A percentile compares a stretch with the other conserved stretches of the same genome.
Evolutionary conservation across 371 early-diverging fungal genomes (phyloP).

Genomic region (Coemansia sp.): DNA sequence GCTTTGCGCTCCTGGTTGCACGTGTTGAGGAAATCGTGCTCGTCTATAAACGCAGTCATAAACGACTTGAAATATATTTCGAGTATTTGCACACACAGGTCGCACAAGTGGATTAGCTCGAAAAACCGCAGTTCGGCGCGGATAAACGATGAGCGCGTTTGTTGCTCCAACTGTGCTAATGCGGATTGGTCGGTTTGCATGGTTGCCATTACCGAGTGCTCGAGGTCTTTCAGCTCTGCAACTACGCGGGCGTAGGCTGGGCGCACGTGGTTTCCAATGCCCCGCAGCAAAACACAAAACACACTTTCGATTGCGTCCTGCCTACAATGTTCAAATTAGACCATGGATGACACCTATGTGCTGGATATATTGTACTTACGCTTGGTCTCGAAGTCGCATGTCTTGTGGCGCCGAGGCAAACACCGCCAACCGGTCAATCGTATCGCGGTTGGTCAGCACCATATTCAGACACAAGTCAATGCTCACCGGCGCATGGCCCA

Average conservation of each 20-base stretch:
- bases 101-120: constrained; percentile 84
- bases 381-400: constrained; percentile 31
- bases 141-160: constrained; percentile 24
- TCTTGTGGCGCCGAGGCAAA: constrained; percentile 55
- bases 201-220: constrained; percentile 21
- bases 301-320: constrained; percentile 41
- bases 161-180: constrained; percentile 21
- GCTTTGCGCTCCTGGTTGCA: constrained; percentile 80
- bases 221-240: constrained; percentile 33
- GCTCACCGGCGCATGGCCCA: constrained; percentile 53
- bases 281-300: constrained; percentile 37
- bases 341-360: too few species aligned
- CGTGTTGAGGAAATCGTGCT: constrained; percentile 78
- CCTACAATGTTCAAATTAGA: not conserved
- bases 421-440: constrained; percentile 64
- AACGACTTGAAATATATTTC: constrained; percentile 83
- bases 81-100: constrained; percentile 82
- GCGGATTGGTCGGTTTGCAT: not conserved
- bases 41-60: constrained; percentile 73
- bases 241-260: constrained; percentile 32
- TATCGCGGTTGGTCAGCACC: constrained; percentile 79
- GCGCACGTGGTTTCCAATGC: constrained; percentile 38
- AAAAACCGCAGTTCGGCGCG: constrained; percentile 67
- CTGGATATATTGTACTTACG: constrained; percentile 42
- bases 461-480: constrained; percentile 75